Percentiles rank a stretch among this genome's conserved stretches.
Conservation (phyloP, 2,329 filamentous ascomycete genomes). For the Penicillium crustosum region DNA sequence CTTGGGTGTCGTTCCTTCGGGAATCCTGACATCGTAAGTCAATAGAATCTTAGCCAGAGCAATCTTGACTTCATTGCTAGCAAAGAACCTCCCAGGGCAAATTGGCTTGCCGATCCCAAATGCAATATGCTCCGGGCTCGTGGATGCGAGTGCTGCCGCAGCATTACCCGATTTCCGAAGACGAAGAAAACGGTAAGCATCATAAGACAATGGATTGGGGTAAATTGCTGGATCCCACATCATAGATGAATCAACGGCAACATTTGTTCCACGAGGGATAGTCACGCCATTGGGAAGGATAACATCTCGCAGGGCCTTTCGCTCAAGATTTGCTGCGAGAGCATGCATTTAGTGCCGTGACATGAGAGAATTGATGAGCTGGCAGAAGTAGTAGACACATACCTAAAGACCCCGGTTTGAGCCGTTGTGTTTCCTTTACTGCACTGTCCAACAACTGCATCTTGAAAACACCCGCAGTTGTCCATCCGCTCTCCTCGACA, state of each 20-base stretch:
- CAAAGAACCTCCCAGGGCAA: slow-evolving; percentile 34
- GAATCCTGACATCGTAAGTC: background rate
- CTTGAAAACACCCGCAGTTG: slow-evolving; percentile 16
- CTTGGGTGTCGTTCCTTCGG: background rate
- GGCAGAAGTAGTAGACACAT: background rate
- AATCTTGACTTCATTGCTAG: slow-evolving; percentile 30
- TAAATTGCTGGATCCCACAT: background rate
- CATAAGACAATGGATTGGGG: background rate
- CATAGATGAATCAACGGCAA: background rate
- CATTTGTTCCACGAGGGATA: background rate
- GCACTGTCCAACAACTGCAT: slow-evolving; percentile 23
- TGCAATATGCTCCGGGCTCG: slow-evolving; percentile 4
- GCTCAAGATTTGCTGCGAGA: background rate
- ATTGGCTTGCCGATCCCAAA: slow-evolving; percentile 31
- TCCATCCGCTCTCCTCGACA: slow-evolving; percentile 9
- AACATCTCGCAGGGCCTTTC: background rate
- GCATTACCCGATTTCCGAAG: background rate
- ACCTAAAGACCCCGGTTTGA: slow-evolving; percentile 10
- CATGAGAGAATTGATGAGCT: background rate
- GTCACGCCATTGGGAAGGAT: background rate
- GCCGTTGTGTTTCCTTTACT: slow-evolving; percentile 19
- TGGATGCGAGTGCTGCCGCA: background rate
- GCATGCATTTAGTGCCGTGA: background rate
- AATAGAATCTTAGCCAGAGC: background rate
- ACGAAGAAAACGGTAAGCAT: background rate